A percentile compares a stretch with the other conserved stretches of the same genome.
Conservation (phyloP, 495 filamentous ascomycete species). For the Hypoxylon fragiforme region DNA sequence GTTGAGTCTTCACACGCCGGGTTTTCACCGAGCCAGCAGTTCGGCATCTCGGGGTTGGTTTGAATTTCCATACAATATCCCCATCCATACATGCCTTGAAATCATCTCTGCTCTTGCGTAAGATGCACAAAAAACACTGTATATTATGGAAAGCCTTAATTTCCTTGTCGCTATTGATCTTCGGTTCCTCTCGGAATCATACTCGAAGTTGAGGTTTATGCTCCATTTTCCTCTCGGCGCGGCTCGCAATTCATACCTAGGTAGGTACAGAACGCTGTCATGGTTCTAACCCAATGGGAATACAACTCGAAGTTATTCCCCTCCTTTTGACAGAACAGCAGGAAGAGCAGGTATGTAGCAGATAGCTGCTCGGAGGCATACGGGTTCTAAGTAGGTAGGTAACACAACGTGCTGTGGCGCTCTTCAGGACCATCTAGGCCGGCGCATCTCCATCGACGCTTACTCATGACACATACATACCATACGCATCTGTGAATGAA, state of each 20-base stretch:
- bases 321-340: too few relatives aligned
- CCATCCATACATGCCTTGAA: too few relatives aligned
- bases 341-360: conserved; percentile 7
- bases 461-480: conserved; percentile 22
- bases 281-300: too few relatives aligned
- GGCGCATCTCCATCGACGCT: conserved; percentile 12
- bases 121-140: not conserved
- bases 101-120: not conserved
- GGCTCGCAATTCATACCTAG: too few relatives aligned
- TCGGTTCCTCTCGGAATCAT: conserved; percentile 9
- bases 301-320: too few relatives aligned
- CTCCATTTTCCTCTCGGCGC: conserved; percentile 4
- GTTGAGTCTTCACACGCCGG: conserved; percentile 17
- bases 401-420: conserved; percentile 16
- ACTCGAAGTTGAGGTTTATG: not conserved
- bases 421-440: not conserved
- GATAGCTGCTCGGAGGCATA: conserved; percentile 7
- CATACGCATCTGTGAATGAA: not conserved
- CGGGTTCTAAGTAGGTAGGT: too few relatives aligned
- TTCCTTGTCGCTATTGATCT: not conserved
- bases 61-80: too few relatives aligned
- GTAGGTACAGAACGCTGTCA: too few relatives aligned
- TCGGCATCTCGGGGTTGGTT: conserved; percentile 25
- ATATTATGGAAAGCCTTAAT: conserved; percentile 1
- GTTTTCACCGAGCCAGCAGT: conserved; percentile 26